Conservation (phyloP, 2,329 filamentous ascomycete genomes). For the Aspergillus tubingensis region DNA sequence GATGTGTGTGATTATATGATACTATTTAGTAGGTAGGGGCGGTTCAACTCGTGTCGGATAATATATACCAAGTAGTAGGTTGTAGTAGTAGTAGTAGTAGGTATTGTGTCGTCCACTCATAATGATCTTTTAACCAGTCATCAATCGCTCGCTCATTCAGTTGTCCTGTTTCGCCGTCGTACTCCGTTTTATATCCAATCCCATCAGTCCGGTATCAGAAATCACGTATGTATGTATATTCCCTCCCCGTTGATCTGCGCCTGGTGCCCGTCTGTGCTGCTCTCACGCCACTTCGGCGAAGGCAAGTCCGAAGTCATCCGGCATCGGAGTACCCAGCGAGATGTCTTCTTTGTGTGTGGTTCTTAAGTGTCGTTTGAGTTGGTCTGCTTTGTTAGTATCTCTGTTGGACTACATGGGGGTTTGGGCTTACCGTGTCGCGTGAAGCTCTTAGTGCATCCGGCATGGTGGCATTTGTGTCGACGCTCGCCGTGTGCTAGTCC, state of each 20-base stretch:
- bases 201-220: too few relatives aligned
- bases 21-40: background rate
- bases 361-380: conserved; percentile 44
- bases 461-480: conserved; percentile 43
- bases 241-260: background rate
- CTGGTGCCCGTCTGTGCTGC: background rate
- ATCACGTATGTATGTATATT: too few relatives aligned
- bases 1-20: background rate
- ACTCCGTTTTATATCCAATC: too few relatives aligned
- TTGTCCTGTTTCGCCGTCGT: too few relatives aligned
- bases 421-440: conserved; percentile 43
- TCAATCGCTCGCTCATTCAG: background rate
- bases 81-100: too few relatives aligned
- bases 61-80: background rate
- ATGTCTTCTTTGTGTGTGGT: conserved; percentile 39
- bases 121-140: background rate
- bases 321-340: conserved; percentile 26
- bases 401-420: too few relatives aligned
- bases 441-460: conserved; percentile 46
- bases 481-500: conserved; percentile 42
- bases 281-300: conserved; percentile 19
- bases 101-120: background rate
- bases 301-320: conserved; percentile 25
- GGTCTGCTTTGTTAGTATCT: conserved; percentile 31
- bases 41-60: background rate